Evolutionary conservation across 495 filamentous ascomycete species (phyloP).

Genomic region (Pseudevernia furfuracea): DNA sequence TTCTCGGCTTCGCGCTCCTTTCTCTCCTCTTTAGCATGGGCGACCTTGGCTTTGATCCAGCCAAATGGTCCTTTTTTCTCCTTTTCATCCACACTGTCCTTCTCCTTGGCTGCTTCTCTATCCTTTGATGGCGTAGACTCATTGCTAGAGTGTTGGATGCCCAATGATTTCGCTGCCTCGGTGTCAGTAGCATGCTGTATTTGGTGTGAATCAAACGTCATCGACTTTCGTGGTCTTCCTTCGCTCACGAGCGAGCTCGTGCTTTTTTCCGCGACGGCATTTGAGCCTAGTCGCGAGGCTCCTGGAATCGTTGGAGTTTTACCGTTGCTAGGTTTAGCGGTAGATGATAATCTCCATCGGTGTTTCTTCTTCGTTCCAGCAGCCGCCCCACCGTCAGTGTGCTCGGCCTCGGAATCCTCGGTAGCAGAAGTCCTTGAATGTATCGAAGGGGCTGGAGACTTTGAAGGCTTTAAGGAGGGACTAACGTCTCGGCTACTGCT

Average conservation of each 20-base stretch:
- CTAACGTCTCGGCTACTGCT: slow-evolving; percentile 17
- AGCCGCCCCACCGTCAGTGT: slow-evolving; percentile 47
- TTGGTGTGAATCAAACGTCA: slow-evolving; percentile 48
- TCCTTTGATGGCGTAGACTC: slow-evolving; percentile 33
- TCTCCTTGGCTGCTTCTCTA: slow-evolving; percentile 24
- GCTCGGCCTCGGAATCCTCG: slow-evolving; percentile 64
- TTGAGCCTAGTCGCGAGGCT: slow-evolving; percentile 48
- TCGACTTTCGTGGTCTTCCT: slow-evolving; percentile 43
- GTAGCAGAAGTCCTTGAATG: slow-evolving; percentile 68
- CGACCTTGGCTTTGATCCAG: slow-evolving; percentile 79
- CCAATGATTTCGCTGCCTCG: slow-evolving; percentile 30
- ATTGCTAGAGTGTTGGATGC: slow-evolving; percentile 32
- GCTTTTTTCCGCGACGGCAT: slow-evolving; percentile 59
- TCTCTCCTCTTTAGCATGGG: slow-evolving; percentile 62
- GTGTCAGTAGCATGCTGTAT: slow-evolving; percentile 31
- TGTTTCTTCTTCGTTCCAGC: slow-evolving; percentile 57
- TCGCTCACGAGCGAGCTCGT: slow-evolving; percentile 61
- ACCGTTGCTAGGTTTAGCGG: slow-evolving; percentile 50
- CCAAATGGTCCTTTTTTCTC: slow-evolving; percentile 65
- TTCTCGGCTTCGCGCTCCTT: slow-evolving; percentile 51
- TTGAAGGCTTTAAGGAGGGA: slow-evolving; percentile 45
- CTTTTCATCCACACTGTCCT: slow-evolving; percentile 38
- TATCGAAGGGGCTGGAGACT: slow-evolving; percentile 60
- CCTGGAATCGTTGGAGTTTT: slow-evolving; percentile 38
- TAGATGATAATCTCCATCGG: slow-evolving; percentile 65